A percentile compares a stretch with the other conserved stretches of the same genome.
phyloP scores from a whole-genome alignment of 2,329 filamentous ascomycete species.

The Penicillium sp. region DNA sequence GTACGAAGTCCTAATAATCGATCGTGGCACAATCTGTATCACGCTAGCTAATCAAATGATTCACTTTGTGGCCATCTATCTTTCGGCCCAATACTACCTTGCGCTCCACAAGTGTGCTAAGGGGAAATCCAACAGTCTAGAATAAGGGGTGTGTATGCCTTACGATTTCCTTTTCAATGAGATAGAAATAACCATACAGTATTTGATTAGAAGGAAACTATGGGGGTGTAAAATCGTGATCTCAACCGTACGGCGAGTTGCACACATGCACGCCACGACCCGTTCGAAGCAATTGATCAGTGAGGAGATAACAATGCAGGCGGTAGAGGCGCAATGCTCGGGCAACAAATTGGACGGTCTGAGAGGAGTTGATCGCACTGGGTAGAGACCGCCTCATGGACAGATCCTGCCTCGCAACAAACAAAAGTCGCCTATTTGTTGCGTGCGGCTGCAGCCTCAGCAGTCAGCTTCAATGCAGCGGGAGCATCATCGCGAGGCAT shows the following conservation, averaged over 20 bases:
- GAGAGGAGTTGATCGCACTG: background rate
- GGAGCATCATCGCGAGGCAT: slow-evolving; percentile 83
- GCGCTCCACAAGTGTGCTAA: background rate
- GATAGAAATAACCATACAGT: background rate
- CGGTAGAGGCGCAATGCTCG: background rate
- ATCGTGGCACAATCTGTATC: background rate
- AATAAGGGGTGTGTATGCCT: background rate
- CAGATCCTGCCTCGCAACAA: background rate
- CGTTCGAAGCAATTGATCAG: background rate
- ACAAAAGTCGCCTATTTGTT: slow-evolving; percentile 54
- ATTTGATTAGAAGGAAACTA: background rate
- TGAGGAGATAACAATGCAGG: background rate
- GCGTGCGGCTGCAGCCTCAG: slow-evolving; percentile 71
- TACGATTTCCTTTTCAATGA: background rate
- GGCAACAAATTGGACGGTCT: background rate
- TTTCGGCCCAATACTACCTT: background rate
- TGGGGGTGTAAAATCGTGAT: slow-evolving; percentile 5
- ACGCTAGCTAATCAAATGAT: background rate
- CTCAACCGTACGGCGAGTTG: background rate
- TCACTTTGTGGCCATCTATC: too few species aligned
- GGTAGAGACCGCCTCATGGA: background rate
- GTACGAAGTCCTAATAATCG: background rate
- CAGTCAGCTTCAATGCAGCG: slow-evolving; percentile 70
- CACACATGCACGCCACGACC: background rate
- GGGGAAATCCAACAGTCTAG: background rate